A percentile compares a stretch with the other conserved stretches of the same genome.
phyloP scores from a whole-genome alignment of 129 eudicot genomes.

The Helichrysum umbraculigerum region DNA sequence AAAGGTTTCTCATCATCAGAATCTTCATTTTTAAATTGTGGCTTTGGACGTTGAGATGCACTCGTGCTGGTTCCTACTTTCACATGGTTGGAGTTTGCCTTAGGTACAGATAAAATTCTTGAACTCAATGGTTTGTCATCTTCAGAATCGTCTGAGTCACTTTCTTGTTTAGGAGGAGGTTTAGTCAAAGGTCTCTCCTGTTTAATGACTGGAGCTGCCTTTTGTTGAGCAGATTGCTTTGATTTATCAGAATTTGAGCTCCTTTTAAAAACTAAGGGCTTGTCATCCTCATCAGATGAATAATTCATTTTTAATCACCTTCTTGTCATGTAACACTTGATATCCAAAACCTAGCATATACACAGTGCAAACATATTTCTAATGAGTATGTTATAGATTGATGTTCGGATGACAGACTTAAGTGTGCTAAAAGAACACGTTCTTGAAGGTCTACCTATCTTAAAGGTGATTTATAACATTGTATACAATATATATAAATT shows the following conservation, averaged over 20 bases:
- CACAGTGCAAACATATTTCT: not conserved
- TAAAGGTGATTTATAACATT: not conserved
- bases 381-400: not conserved
- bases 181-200: slow-evolving; percentile 28
- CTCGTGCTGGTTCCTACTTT: slow-evolving; percentile 27
- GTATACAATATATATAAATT: not conserved
- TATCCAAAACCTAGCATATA: slow-evolving; percentile 3
- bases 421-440: not conserved
- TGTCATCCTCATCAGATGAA: slow-evolving; percentile 66
- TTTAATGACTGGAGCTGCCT: slow-evolving; percentile 16
- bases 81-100: slow-evolving; percentile 42
- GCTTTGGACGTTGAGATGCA: slow-evolving; percentile 26
- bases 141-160: slow-evolving; percentile 69
- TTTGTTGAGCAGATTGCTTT: slow-evolving; percentile 41
- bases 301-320: slow-evolving; percentile 35
- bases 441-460: not conserved
- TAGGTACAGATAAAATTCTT: slow-evolving; percentile 42
- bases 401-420: not conserved
- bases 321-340: slow-evolving; percentile 37
- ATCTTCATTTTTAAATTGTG: slow-evolving; percentile 50
- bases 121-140: slow-evolving; percentile 76
- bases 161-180: slow-evolving; percentile 32
- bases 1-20: slow-evolving; percentile 52
- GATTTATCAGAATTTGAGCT: slow-evolving; percentile 36
- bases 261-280: slow-evolving; percentile 74